Base-by-base conservation (phyloP, 1,284 basidiomycete species). In the Mrakiaceae sp. region DNA sequence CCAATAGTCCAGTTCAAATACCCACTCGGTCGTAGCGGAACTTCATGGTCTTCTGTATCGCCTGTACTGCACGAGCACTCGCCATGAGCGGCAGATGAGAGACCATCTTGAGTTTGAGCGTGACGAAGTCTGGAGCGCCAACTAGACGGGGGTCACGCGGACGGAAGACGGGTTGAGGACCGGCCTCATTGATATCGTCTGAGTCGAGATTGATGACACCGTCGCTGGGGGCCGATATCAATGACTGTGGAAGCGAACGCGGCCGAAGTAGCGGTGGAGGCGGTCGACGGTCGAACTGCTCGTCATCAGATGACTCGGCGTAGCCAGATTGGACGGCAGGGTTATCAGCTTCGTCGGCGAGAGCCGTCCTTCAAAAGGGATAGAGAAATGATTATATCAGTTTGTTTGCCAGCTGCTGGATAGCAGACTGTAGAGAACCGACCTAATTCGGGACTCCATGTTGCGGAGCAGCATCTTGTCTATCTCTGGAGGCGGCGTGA, bases 131-230 rank as follows among this genome's bases (percentile, higher is more conserved):
- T 7, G 60, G 60, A 12, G 60, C 60, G 42, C 52, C 60, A 39
- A 62, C 39, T 50, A 12, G 12, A 9, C 39, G 47, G 39, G 4
- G 4, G 39, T 50, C 47, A 9, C 58, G 46, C 55, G 46, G 50
- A 61, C 51, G 58, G 16, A 14, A 46, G 44, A 64, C 16, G 40
- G 62, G 44, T 14, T 27, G 44, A 49, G 47, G 42, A 64, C 44
- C 60, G 54, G 47, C 42, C 67, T 46, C 49, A 66, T 70, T 68
- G 39, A 67, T 84, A 73, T 89, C 88, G 70, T 86, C 87, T 2
- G 85, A 81, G 67, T 82, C 81, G 70, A 87, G 84, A 1, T 69
- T 73, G 10, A 79, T 71, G n/a, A 89, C 68, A 70, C 89, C 87
- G 1, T 71, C 71, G 11, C 72, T 70, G 27, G 74, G 76, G 73